Base-by-base conservation (phyloP, 2,329 filamentous ascomycete species). In the Pyrenophora tritici-repentis region DNA sequence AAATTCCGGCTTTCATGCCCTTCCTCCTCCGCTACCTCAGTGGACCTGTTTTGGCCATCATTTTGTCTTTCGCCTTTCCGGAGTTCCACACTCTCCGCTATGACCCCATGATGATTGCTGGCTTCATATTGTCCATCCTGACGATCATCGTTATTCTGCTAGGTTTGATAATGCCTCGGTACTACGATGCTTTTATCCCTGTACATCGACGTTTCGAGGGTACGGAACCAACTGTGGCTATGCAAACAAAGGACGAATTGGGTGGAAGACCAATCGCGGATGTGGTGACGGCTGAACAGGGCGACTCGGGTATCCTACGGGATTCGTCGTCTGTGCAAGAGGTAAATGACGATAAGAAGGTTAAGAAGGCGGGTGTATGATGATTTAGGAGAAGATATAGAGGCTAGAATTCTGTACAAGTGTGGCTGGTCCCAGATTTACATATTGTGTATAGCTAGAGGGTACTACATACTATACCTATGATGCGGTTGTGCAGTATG, bases 121-220 rank as follows among this genome's bases (percentile, higher is more conserved):
- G 69, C 3, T 72, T 72, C 40, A 69, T 70, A 20, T 17, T 72
- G 2, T 61, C 67, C 1, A 57, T 67, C 16, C 66, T 75, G 3
- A 57, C 56, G 1, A 65, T 85, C 33, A 35, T 83, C 0, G 59
- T 78, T 8, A 75, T 83, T 24, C 64, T 78, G 2, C 43, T 77
- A 1, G 81, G 81, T 5, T 76, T 82, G 34, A 68, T 83, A 4
- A 63, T 82, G 24, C 83, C 83, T 2, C 73, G 79, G 8, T 85
- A 81, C 68, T 83, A 80, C 56, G 75, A 82, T 56, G 67, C 77
- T 3, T 76, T 85, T 29, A 78, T 85, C 29, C 81, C 82, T 0
- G 59, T 73, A 0, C 59, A 73, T 2, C 75, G 82, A 1, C 71
- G 75, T 0, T 67, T 67, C 6, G 81, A 84, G 45, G 81, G 80